These are phyloP conservation scores for Pseudogymnoascus sp. DNA, from an alignment of 2,329 filamentous ascomycete species.

Conservation along the genomic window DNA sequence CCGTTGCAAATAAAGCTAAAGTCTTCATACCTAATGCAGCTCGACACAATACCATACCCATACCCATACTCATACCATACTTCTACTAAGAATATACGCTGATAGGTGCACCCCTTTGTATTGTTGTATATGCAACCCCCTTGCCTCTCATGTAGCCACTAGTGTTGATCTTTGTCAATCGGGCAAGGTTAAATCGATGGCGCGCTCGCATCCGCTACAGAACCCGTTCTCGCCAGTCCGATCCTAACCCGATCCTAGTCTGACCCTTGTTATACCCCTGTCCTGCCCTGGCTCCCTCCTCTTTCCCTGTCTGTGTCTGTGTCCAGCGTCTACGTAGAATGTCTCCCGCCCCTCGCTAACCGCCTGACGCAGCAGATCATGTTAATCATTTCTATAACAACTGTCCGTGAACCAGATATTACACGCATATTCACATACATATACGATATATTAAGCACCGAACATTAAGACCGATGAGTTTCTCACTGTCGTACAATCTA, in stretches of 20 bases:
- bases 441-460: not conserved
- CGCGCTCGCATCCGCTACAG: not conserved
- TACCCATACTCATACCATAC: no score
- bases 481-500: not conserved
- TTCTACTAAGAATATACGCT: not conserved
- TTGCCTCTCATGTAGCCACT: not conserved
- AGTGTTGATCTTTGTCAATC: not conserved
- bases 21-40: not conserved
- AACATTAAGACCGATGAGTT: not conserved
- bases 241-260: not conserved
- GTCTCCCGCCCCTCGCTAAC: not conserved
- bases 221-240: not conserved
- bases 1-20: not conserved
- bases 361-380: not conserved
- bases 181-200: constrained; percentile 2
- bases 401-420: not conserved
- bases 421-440: not conserved
- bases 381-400: not conserved
- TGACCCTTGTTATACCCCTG: not conserved
- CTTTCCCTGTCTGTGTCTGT: not conserved
- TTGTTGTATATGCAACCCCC: not conserved
- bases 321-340: no score
- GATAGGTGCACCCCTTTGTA: not conserved
- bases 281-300: not conserved
- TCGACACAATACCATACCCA: not conserved